A percentile compares a stretch with the other conserved stretches of the same genome.
Evolutionary conservation across 78 protist genomes (phyloP).

Genomic region (Bodo saltans): DNA sequence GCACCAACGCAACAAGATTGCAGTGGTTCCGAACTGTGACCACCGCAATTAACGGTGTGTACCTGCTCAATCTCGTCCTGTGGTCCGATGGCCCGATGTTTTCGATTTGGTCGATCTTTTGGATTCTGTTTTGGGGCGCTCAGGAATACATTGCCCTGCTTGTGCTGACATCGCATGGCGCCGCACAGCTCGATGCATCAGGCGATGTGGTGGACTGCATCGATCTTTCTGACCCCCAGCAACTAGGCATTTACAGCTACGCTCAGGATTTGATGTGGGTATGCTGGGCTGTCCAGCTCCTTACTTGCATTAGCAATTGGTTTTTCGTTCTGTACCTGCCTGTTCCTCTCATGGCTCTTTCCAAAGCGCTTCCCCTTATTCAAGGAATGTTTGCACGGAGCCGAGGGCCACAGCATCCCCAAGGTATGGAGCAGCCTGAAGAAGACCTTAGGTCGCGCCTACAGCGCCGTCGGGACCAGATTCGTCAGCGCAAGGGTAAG

Average conservation of each 20-base stretch:
- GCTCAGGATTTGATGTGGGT: not conserved
- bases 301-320: no score
- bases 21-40: not conserved
- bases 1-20: not conserved
- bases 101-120: not conserved
- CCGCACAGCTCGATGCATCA: not conserved
- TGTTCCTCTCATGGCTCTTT: no score
- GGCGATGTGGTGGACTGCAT: not conserved
- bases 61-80: not conserved
- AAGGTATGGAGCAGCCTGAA: no score
- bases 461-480: no score
- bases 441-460: no score
- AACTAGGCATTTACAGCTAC: not conserved
- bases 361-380: no score
- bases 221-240: not conserved
- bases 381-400: no score
- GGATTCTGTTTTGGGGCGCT: not conserved
- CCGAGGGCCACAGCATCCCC: no score
- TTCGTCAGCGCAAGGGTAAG: no score
- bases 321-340: no score
- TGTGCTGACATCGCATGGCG: not conserved
- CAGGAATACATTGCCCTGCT: not conserved
- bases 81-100: no score
- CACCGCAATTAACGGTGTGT: not conserved
- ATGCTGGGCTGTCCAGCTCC: not conserved